Percentiles rank a stretch among this genome's conserved stretches.
phyloP scores from a whole-genome alignment of 768 basidiomycete species.

The Tylopilus intermedius region DNA sequence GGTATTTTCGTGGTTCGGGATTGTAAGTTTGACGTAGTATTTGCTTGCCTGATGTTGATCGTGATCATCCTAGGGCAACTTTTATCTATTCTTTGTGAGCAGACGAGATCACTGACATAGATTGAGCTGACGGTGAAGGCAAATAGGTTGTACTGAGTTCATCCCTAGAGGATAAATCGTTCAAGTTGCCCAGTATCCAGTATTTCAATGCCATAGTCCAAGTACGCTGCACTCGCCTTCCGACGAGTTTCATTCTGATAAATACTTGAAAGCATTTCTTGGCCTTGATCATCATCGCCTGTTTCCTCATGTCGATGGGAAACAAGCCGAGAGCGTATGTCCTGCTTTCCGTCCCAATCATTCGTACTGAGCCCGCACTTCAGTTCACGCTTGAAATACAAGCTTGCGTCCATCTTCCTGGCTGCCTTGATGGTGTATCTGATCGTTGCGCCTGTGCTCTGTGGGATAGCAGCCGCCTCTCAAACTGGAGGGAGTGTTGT shows the following conservation, averaged over 20 bases:
- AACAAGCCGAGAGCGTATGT: conserved; percentile 81
- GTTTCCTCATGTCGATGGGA: conserved; percentile 93
- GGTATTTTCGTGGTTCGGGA: conserved; percentile 89
- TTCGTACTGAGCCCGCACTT: conserved; percentile 3
- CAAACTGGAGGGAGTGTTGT: conserved; percentile 67
- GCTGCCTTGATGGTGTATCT: conserved; percentile 80
- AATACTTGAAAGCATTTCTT: conserved; percentile 59
- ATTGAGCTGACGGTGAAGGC: neutral
- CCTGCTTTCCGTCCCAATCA: neutral
- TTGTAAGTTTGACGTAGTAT: conserved; percentile 46
- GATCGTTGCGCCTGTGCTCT: conserved; percentile 75
- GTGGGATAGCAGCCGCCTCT: conserved; percentile 64
- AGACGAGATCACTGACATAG: neutral
- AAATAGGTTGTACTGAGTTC: conserved; percentile 79
- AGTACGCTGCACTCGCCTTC: conserved; percentile 34
- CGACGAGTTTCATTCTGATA: conserved; percentile 2
- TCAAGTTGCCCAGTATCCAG: conserved; percentile 57
- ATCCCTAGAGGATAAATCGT: conserved; percentile 72
- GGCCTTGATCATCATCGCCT: conserved; percentile 79
- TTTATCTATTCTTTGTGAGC: conserved; percentile 89
- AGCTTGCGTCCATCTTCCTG: conserved; percentile 65
- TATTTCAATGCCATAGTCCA: conserved; percentile 75
- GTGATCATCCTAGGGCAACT: conserved; percentile 64
- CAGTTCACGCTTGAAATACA: conserved; percentile 60
- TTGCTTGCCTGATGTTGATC: neutral